Evolutionary conservation across 805 yeast species (phyloP).

Genomic region (Zygosaccharomyces lentus): DNA sequence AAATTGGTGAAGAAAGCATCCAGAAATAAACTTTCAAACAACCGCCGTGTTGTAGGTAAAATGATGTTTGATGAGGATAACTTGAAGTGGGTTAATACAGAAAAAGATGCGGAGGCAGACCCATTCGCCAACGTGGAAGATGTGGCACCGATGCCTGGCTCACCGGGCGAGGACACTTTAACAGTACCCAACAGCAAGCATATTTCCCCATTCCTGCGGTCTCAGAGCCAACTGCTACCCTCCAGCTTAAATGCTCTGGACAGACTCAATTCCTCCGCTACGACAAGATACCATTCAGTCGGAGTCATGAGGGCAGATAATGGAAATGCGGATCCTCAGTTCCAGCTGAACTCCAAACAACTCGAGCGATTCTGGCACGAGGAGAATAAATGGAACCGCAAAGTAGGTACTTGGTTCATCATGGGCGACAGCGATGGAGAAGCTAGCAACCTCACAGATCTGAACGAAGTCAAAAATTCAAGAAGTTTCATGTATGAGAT

Average conservation of each 20-base stretch:
- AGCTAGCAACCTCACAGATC: slow-evolving; percentile 3
- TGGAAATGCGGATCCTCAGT: slow-evolving; percentile 11
- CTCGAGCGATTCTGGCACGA: slow-evolving; percentile 33
- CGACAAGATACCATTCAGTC: slow-evolving; percentile 26
- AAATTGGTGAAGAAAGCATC: not conserved
- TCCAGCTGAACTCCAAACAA: slow-evolving; percentile 19
- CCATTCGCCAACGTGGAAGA: slow-evolving; percentile 31
- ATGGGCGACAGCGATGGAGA: slow-evolving; percentile 15
- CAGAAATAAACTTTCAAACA: slow-evolving; percentile 2
- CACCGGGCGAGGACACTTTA: slow-evolving; percentile 4
- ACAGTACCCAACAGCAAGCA: slow-evolving; percentile 8
- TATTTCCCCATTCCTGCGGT: slow-evolving; percentile 22
- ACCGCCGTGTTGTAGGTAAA: slow-evolving; percentile 29
- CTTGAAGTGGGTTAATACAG: slow-evolving; percentile 32
- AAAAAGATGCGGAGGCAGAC: slow-evolving; percentile 26
- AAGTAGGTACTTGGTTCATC: slow-evolving; percentile 32
- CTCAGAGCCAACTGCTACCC: slow-evolving; percentile 25
- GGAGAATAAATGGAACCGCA: slow-evolving; percentile 33
- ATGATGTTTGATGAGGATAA: slow-evolving; percentile 35
- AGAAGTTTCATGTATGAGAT: slow-evolving; percentile 34
- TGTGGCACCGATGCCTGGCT: slow-evolving; percentile 10
- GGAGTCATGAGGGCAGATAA: slow-evolving; percentile 8
- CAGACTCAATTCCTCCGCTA: slow-evolving; percentile 17
- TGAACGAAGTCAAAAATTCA: slow-evolving; percentile 16
- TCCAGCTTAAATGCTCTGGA: slow-evolving; percentile 9